Base-by-base conservation (phyloP, 2,329 filamentous ascomycete species). In the Fusarium udum region DNA sequence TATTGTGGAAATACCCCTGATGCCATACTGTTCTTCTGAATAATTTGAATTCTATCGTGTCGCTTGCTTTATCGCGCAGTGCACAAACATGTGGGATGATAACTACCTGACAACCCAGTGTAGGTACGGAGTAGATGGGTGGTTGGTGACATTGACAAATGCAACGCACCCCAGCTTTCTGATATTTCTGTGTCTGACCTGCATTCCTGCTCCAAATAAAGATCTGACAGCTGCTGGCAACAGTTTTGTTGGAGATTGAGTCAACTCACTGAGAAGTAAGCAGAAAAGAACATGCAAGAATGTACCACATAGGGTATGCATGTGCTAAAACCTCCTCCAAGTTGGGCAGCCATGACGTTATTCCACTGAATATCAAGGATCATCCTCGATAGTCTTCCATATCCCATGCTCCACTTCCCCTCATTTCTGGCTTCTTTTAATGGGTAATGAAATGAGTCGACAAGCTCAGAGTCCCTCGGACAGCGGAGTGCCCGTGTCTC, bases 1-100 rank as follows among this genome's bases (percentile, higher is more conserved):
- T 70, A 67, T 67, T 77, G 52, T 66, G 69, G 66, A 78, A 75
- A 77, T 78, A 78, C 77, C 77, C 75, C 61, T 70, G 62, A 76
- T 77, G 67, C 72, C 75, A 69, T 63, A 32, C 56, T 63, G 56
- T 69, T 58, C 51, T 74, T 61, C 55, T 48, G 43, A 64, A 65
- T 55, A 64, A 53, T 53, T 60, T 57, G n/a, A 55, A 69, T 70
- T 20, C 51, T 62, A 53, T 62, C 63, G 18, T 16, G 68, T 49
- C 32, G 46, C 46, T n/a, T 62, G 31, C n/a, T 61, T 45, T 57
- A 71, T 60, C 63, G 45, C 63, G 60, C 59, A 65, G 40, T 31
- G 34, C 22, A 20, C 34, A 22, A 55, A 26, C 20, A 40, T 39
- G 24, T 55, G 34, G 15, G 51, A 55, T 40, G 15, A 55, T 40